Evolutionary conservation across 2,329 filamentous ascomycete genomes (phyloP).

Genomic region (Neofusicoccum ribis): DNA sequence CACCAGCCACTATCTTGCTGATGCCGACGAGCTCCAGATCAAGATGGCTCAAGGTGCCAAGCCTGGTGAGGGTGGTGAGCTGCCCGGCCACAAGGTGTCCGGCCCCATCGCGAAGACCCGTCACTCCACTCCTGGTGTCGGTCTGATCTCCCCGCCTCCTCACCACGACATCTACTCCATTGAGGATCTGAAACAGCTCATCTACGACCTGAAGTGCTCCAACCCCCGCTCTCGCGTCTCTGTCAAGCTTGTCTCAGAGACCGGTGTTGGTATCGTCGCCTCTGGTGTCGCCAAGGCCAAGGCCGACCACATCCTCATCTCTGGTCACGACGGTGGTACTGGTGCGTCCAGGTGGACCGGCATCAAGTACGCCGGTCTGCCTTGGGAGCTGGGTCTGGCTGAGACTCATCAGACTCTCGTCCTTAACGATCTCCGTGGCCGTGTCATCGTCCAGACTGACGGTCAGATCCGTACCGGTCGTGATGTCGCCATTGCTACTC

Average conservation of each 20-base stretch:
- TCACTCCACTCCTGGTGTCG: constrained; percentile 94
- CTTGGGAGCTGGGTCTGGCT: constrained; percentile 94
- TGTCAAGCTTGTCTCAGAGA: constrained; percentile 96
- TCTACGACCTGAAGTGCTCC: constrained; percentile 96
- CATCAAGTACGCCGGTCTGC: constrained; percentile 96
- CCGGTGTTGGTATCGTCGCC: constrained; percentile 94
- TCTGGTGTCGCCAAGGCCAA: constrained; percentile 98
- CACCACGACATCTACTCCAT: constrained; percentile 99
- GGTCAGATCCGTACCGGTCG: constrained; percentile 90
- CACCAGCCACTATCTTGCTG: constrained; percentile 89
- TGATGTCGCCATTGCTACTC: constrained; percentile 89
- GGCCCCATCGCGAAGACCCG: constrained; percentile 90
- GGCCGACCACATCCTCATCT: constrained; percentile 94
- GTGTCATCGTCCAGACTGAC: constrained; percentile 94
- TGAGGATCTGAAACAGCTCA: constrained; percentile 95
- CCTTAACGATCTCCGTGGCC: constrained; percentile 90
- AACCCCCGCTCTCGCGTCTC: constrained; percentile 90
- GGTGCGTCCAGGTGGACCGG: constrained; percentile 97
- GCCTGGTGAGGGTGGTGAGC: constrained; percentile 94
- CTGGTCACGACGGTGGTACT: constrained; percentile 94
- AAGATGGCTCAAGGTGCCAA: constrained; percentile 99
- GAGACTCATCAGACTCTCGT: constrained; percentile 97
- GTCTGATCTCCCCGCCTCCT: constrained; percentile 91
- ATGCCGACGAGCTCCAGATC: constrained; percentile 95
- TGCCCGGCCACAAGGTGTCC: constrained; percentile 95